Base-by-base conservation (phyloP, 805 yeast genomes). In the Cyberlindnera subsufficiens region DNA sequence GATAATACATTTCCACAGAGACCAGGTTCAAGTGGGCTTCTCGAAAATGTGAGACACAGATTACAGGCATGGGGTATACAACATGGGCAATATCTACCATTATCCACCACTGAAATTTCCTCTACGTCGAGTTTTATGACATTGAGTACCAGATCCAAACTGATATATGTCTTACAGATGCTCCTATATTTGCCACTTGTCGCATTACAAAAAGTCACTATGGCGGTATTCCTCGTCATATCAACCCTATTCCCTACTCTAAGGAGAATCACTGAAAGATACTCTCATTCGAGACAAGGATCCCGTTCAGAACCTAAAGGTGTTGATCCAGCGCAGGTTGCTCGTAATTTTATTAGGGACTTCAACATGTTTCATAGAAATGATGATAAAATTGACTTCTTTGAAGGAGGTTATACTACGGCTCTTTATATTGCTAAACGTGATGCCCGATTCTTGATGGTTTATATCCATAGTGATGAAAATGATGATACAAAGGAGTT, bases 321-420 rank as follows among this genome's bases (percentile, higher is more conserved):
- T 40, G 55, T 62, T 38, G 78, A 78, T 53, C 82, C 86, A 1
- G 67, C 72, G 16, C 74, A 74, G 42, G 66, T 71, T 34, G 84
- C 78, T 1, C 67, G 72, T 40, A 65, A 70, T 44, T 78, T 80
- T 51, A 66, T 72, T 25, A 60, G 72, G 18, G 70, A 67, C 18
- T 69, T 82, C 39, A 81, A 78, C 53, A 81, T 77, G 49, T 63
- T 46, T 52, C 53, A 65, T 51, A 43, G 50, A 29, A 52, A 45
- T 39, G 56, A 51, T 19, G 45, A 46, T 36, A 39, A 41, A 14
- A 15, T 54, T 19, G 40, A 74, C 64, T 40, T 86, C 51, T 72
- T 76, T 44, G 80, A 78, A 52, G 89, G 89, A 14, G 82, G 95
- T 30, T 91, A 89, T 63, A 78, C 90, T 2, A 82, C 82, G 44